These are phyloP conservation scores for Dactylellina haptotyla DNA, from an alignment of 2,329 filamentous ascomycete genomes.

Conservation along the genomic window DNA sequence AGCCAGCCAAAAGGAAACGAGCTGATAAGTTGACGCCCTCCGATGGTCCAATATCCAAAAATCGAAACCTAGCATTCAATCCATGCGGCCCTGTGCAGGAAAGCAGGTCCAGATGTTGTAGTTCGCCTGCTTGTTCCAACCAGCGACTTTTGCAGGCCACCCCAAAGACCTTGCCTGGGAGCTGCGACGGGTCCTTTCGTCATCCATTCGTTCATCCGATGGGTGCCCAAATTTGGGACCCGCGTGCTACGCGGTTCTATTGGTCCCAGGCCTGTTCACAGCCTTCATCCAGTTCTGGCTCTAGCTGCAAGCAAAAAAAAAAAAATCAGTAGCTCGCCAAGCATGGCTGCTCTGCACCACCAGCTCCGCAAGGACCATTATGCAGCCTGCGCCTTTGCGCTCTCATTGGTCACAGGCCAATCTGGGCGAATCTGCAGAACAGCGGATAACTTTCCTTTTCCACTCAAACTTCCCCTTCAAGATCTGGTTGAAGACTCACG, in stretches of 20 bases:
- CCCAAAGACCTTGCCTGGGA: constrained; percentile 7
- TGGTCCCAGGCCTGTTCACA: constrained; percentile 23
- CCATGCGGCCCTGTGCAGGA: not conserved
- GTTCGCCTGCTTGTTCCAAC: constrained; percentile 12
- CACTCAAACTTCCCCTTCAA: constrained; percentile 32
- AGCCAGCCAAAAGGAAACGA: not conserved
- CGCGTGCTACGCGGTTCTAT: constrained; percentile 7
- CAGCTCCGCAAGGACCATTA: not conserved
- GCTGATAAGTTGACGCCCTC: constrained; percentile 1
- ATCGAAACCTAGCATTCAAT: constrained; percentile 3
- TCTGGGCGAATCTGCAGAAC: not conserved
- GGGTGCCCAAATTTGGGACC: constrained; percentile 32
- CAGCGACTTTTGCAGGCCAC: constrained; percentile 9
- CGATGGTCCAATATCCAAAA: not conserved
- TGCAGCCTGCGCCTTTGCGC: not conserved
- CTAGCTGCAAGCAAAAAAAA: too few species aligned
- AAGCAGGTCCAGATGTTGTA: constrained; percentile 17
- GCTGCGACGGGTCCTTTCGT: constrained; percentile 21
- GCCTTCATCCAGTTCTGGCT: constrained; percentile 10
- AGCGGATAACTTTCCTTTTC: constrained; percentile 38
- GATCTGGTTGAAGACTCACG: not conserved
- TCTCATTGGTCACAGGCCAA: constrained; percentile 23
- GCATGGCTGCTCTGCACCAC: not conserved
- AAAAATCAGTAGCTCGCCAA: constrained; percentile 3
- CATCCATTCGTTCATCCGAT: constrained; percentile 41